Conservation (phyloP, 2,329 filamentous ascomycete genomes). For the Pezicula radicicola region DNA sequence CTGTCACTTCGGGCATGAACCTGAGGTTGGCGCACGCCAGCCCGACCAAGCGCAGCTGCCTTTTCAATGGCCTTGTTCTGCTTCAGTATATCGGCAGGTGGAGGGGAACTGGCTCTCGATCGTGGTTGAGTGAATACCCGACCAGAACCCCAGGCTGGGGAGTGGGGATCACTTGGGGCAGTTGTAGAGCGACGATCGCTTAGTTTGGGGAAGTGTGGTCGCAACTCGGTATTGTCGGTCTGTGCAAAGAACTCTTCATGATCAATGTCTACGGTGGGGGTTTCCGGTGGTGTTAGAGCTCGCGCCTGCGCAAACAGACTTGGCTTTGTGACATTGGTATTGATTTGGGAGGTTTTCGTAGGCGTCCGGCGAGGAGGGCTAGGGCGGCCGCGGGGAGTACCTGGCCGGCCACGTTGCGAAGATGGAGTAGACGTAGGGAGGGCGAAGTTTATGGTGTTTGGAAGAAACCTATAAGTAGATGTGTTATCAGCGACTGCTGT, state of each 20-base stretch:
- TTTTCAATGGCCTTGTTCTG: constrained; percentile 57
- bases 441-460: constrained; percentile 88
- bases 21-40: constrained; percentile 55
- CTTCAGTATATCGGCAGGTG: constrained; percentile 72
- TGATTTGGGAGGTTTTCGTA: constrained; percentile 49
- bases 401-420: constrained; percentile 15
- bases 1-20: constrained; percentile 53
- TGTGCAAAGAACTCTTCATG: constrained; percentile 51
- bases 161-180: constrained; percentile 70
- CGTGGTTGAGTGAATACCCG: constrained; percentile 58
- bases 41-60: constrained; percentile 53
- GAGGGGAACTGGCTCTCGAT: constrained; percentile 70
- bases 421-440: constrained; percentile 51
- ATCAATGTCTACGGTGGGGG: constrained; percentile 33
- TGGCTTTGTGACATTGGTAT: constrained; percentile 47
- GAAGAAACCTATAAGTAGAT: constrained; percentile 68
- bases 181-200: constrained; percentile 47
- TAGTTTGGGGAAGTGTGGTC: constrained; percentile 52
- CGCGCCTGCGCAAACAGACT: constrained; percentile 27
- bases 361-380: constrained; percentile 29
- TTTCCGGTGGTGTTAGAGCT: constrained; percentile 29
- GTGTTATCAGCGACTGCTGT: too few species aligned
- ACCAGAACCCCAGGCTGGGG: constrained; percentile 68
- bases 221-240: constrained; percentile 46
- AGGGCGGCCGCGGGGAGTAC: constrained; percentile 13